Conservation (phyloP, 352 stramenopile species). For the Globisporangium uncinulatum region DNA sequence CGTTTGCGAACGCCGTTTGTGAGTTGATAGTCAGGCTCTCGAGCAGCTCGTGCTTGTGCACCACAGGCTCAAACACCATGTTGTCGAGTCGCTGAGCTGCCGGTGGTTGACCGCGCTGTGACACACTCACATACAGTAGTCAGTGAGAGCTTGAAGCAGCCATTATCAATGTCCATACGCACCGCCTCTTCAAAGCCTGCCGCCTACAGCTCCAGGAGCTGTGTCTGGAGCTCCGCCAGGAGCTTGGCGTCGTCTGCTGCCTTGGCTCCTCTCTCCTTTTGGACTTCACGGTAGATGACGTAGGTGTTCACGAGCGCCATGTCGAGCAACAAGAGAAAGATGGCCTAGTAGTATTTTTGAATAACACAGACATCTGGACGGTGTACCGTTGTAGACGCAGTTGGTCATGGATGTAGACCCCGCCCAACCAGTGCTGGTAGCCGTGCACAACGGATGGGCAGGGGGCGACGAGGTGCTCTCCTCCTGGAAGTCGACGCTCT, state of each 20-base stretch:
- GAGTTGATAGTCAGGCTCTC: neutral
- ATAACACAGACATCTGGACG: neutral
- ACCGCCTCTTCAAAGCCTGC: neutral
- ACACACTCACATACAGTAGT: neutral
- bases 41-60: neutral
- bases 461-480: neutral
- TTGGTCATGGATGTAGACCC: neutral
- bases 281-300: neutral
- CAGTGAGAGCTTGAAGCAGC: no score
- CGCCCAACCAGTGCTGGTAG: constrained; percentile 1
- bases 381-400: neutral
- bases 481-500: neutral
- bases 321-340: neutral
- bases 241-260: neutral
- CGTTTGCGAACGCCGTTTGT: neutral
- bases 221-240: neutral
- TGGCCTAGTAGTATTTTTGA: neutral
- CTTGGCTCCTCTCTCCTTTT: neutral
- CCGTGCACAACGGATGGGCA: neutral
- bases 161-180: neutral
- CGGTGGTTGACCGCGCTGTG: neutral
- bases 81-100: neutral
- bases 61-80: neutral
- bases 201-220: neutral
- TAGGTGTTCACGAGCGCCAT: neutral